Percentiles rank a stretch among this genome's conserved stretches.
These are phyloP conservation scores for Gomphus sp. DNA, from an alignment of 1,284 basidiomycete species.

Conservation along the genomic window DNA sequence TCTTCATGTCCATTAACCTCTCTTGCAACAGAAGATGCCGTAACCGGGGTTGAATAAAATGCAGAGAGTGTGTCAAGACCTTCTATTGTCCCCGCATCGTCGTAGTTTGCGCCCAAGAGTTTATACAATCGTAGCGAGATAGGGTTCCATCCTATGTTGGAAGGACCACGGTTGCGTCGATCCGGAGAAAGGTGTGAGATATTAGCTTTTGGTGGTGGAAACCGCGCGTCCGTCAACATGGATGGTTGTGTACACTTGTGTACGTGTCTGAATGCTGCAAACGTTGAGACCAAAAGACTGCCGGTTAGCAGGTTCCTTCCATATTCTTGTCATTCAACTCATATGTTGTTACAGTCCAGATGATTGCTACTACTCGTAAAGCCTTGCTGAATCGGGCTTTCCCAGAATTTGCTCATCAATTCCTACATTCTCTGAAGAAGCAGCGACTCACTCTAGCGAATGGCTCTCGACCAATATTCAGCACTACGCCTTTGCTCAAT, in stretches of 20 bases:
- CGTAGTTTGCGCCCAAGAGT: constrained; percentile 75
- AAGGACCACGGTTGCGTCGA: background rate
- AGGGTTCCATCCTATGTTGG: constrained; percentile 27
- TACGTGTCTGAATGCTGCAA: background rate
- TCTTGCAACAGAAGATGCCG: constrained; percentile 17
- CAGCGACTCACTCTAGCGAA: background rate
- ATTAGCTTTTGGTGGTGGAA: background rate
- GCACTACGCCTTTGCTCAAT: background rate
- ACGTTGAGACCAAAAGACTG: background rate
- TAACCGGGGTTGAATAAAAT: constrained; percentile 43
- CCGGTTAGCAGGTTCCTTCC: background rate
- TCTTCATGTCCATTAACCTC: constrained; percentile 23
- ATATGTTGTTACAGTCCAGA: background rate
- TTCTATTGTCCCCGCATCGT: constrained; percentile 71
- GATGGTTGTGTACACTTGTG: background rate
- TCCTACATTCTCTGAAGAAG: background rate
- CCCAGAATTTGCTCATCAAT: background rate
- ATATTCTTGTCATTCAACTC: background rate
- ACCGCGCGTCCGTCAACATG: background rate
- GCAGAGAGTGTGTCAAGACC: constrained; percentile 79
- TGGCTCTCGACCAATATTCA: background rate
- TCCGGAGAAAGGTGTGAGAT: background rate
- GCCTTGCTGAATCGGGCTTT: background rate
- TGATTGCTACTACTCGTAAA: background rate
- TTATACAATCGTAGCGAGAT: constrained; percentile 82